A percentile compares a stretch with the other conserved stretches of the same genome.
Conservation (phyloP, 768 basidiomycete species). For the Boletellus ananas region DNA sequence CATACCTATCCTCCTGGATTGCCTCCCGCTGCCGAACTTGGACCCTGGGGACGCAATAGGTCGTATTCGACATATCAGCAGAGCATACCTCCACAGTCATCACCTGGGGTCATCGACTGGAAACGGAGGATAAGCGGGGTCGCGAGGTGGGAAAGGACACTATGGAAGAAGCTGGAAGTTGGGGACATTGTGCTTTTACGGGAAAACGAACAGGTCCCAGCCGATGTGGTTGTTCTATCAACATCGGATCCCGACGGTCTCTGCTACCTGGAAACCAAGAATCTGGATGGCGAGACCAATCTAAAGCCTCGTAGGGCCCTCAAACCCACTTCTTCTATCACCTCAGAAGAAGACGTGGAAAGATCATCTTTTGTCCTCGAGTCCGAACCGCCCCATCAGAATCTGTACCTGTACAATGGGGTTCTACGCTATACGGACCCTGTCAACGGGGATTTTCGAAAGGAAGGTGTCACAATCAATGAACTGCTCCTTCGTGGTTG, state of each 20-base stretch:
- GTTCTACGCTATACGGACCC: slow-evolving; percentile 72
- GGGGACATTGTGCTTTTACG: slow-evolving; percentile 90
- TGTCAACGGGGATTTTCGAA: slow-evolving; percentile 46
- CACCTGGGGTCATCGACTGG: slow-evolving; percentile 80
- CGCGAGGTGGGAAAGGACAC: slow-evolving; percentile 87
- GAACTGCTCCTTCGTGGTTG: slow-evolving; percentile 91
- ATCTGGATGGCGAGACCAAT: slow-evolving; percentile 96
- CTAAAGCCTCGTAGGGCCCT: slow-evolving; percentile 81
- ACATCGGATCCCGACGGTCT: slow-evolving; percentile 89
- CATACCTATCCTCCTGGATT: slow-evolving; percentile 60
- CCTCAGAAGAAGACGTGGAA: slow-evolving; percentile 87
- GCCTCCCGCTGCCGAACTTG: slow-evolving; percentile 24
- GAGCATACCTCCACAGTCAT: slow-evolving; percentile 52
- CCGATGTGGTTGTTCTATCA: slow-evolving; percentile 89
- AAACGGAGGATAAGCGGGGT: slow-evolving; percentile 61
- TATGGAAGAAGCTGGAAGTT: slow-evolving; percentile 99
- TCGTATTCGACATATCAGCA: slow-evolving; percentile 50
- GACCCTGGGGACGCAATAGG: slow-evolving; percentile 35
- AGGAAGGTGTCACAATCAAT: slow-evolving; percentile 81
- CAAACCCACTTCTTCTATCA: slow-evolving; percentile 69
- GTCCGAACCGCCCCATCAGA: slow-evolving; percentile 90
- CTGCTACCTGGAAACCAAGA: slow-evolving; percentile 98
- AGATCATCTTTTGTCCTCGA: slow-evolving; percentile 85
- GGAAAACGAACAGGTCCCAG: slow-evolving; percentile 95
- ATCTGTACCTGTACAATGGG: slow-evolving; percentile 87